Evolutionary conservation across 2,329 filamentous ascomycete species (phyloP), one percentile per base, ranked within the genome.

Genomic region (Monosporascus sp.): DNA sequence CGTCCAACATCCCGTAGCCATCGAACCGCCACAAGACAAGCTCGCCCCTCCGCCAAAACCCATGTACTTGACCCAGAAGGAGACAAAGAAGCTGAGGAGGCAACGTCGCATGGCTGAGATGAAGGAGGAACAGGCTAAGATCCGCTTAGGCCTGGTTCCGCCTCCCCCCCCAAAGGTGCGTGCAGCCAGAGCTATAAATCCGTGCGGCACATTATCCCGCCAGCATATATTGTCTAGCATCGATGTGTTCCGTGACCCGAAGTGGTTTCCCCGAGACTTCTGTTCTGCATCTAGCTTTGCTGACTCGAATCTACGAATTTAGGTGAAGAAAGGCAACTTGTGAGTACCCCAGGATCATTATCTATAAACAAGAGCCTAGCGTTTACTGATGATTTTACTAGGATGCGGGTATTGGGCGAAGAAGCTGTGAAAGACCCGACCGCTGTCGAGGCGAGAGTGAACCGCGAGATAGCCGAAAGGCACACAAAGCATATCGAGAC

Each of bases 111-210:
- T 93, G 83, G 92, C 89, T 41, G 91, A 97, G 58, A 78, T 96
- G 58, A 97, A 97, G 70, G 95, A 99, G 72, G 87, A 92, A 67
- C 94, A 99, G 72, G 92, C 93, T 38, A 97, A 99, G 75, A 94
- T 97, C 57, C 83, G 93, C 54, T 78, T 99, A 11, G 94, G 94
- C 20, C 79, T 99, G 15, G 87, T 93, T 55, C 91, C 92, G 3
- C 90, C 93, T 20, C 91, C 92, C 28, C 88, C 92, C 26, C 93
- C 94, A 11, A 99, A 97, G 72, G 31, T 35, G 11, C 31, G 31
- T 35, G 5, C 11, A 9, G 9, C 31, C 31, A 14, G 31, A 5
- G 31, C 11, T 35, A 14, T 35, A 35, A 35, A 35, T 35, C 31
- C 31, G 31, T 35, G 31, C 31, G 14, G 11, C 11, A 14, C 31